Conservation (phyloP, 257 asterid genomes). For the Salvia splendens region DNA sequence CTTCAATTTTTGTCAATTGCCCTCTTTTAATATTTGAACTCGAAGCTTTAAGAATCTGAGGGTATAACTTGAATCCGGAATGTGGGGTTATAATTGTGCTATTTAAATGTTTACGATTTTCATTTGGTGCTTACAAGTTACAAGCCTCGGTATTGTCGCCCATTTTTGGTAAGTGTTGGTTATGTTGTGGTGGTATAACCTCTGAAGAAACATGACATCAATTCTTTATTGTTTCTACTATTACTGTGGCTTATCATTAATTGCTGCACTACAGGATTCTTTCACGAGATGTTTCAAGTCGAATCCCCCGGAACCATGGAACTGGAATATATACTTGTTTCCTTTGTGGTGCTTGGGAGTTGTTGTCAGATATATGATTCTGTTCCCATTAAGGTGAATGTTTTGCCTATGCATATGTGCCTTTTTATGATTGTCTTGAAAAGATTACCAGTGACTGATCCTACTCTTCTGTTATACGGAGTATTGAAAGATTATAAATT, state of each 20-base stretch:
- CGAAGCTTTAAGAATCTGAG: constrained; percentile 13
- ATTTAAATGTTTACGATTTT: background rate
- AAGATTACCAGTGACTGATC: constrained; percentile 2
- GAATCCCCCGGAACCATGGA: constrained; percentile 96
- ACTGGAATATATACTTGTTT: constrained; percentile 90
- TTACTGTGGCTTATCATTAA: constrained; percentile 5
- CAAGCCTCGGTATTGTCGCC: background rate
- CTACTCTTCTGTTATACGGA: background rate
- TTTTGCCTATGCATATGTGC: constrained; percentile 7
- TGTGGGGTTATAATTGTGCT: background rate
- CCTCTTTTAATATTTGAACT: background rate
- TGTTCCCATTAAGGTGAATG: constrained; percentile 79
- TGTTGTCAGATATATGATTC: constrained; percentile 77
- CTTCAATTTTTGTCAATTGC: background rate
- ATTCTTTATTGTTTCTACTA: background rate
- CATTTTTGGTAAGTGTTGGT: background rate
- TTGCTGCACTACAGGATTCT: constrained; percentile 66
- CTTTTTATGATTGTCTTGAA: background rate
- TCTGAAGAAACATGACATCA: constrained; percentile 1
- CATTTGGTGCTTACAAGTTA: background rate
- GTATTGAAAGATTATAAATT: constrained; percentile 4
- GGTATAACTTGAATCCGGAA: background rate
- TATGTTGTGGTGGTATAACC: constrained; percentile 13
- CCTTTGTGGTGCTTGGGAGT: constrained; percentile 99
- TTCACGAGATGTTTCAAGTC: constrained; percentile 98